Base-by-base conservation (phyloP, 805 yeast species). In the Sugiyamaella mastotermitis region DNA sequence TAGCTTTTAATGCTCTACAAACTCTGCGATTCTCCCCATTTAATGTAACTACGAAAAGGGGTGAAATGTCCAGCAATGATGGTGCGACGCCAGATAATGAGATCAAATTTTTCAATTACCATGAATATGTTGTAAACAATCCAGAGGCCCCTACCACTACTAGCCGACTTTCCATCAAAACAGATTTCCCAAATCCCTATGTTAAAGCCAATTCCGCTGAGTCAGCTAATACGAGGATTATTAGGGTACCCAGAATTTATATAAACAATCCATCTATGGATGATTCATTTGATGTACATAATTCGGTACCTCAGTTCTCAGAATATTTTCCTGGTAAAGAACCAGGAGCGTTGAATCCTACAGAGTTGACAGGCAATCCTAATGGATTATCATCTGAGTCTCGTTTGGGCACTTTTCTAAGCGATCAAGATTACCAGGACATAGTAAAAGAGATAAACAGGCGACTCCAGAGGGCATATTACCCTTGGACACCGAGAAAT, bases 361-460 rank as follows among this genome's bases (percentile, higher is more conserved):
- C 39, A 1, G 37, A 25, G 5, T 17, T 29, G 14, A 9, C 16
- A 15, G 37, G 38, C 19, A n/a, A 31, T 26, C 14, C 19, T 5
- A 29, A 15, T 10, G 35, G 23, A 2, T 26, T 36, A 20, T 37
- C 80, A 14, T 47, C 51, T 4, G 20, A 8, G 19, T 39, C 49
- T 4, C 37, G 38, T 0, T 53, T 76, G 33, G 57, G 66, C 3
- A 26, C 47, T 2, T 62, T 65, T 35, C 29, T 76, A 3, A 44
- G 53, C 1, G 52, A 48, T 0, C 53, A 55, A 0, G 74, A 75
- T 46, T 69, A 73, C 37, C 34, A 28, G 1, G 52, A 48, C 1
- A 64, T 81, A 1, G 65, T 80, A 1, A 38, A 35, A 0, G 41
- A 43, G 0, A 57, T 83, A 9, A 83, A 83, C 50, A 30, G 26